Conservation (phyloP, 2,329 filamentous ascomycete genomes). For the Sarocladiaceae sp. region DNA sequence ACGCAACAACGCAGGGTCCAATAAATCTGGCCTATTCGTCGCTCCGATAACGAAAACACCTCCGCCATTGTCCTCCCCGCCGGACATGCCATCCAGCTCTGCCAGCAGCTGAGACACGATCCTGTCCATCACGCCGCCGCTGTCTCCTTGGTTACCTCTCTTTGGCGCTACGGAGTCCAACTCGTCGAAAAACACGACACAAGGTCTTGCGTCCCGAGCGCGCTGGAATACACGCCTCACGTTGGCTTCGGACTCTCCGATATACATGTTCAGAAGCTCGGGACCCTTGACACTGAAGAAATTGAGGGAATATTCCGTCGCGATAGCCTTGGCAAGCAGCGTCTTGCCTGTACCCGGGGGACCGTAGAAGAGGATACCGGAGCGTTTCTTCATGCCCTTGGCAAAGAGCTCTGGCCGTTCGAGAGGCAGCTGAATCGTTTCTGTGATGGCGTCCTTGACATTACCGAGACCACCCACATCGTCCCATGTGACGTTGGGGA, state of each 20-base stretch:
- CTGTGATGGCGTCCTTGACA: constrained; percentile 94
- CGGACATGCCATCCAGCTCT: constrained; percentile 95
- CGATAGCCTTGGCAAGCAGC: constrained; percentile 85
- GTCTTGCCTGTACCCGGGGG: constrained; percentile 91
- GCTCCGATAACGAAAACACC: constrained; percentile 96
- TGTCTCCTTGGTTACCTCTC: constrained; percentile 93
- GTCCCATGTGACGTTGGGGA: constrained; percentile 93
- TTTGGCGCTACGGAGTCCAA: constrained; percentile 92
- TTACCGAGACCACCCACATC: constrained; percentile 90
- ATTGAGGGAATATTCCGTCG: constrained; percentile 87
- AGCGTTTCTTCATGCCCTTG: constrained; percentile 96
- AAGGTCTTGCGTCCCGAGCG: constrained; percentile 77
- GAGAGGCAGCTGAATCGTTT: constrained; percentile 90
- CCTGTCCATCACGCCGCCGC: constrained; percentile 95
- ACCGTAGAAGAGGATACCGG: constrained; percentile 86
- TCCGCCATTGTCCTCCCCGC: constrained; percentile 67
- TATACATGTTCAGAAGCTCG: constrained; percentile 92
- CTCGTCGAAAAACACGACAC: constrained; percentile 91
- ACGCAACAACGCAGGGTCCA: constrained; percentile 82
- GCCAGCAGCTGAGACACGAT: constrained; percentile 93
- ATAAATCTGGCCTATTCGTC: constrained; percentile 86
- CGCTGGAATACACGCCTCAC: constrained; percentile 84
- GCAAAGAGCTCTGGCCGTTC: constrained; percentile 90
- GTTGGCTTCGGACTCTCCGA: constrained; percentile 89
- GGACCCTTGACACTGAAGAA: constrained; percentile 94